phyloP scores from a whole-genome alignment of 345 rosid species.

The Aurinia saxatilis region DNA sequence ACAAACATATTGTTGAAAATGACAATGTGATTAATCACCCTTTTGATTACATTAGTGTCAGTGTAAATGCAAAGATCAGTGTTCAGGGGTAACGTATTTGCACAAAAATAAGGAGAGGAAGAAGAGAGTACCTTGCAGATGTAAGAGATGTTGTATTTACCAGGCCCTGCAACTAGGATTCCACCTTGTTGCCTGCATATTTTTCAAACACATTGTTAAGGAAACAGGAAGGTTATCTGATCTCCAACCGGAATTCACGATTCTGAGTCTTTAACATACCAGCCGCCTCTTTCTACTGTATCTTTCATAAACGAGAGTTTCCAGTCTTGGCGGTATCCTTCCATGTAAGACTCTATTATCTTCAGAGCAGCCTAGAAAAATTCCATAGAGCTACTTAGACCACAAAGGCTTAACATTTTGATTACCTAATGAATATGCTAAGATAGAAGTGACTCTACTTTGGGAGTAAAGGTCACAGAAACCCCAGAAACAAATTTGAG shows the following conservation, averaged over 20 bases:
- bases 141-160: constrained; percentile 66
- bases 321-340: constrained; percentile 96
- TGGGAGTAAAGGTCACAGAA: constrained; percentile 72
- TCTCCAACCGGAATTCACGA: neutral
- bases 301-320: constrained; percentile 75
- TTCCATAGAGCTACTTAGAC: neutral
- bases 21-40: neutral
- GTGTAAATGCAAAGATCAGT: neutral
- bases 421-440: neutral
- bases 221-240: neutral
- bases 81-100: neutral
- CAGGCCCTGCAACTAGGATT: constrained; percentile 86
- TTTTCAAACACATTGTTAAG: neutral
- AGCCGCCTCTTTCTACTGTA: constrained; percentile 79
- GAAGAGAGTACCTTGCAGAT: constrained; percentile 58
- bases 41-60: neutral
- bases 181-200: constrained; percentile 91
- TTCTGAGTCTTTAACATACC: constrained; percentile 41
- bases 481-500: constrained; percentile 71
- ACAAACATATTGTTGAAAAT: neutral
- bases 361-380: constrained; percentile 66
- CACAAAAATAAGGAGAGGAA: neutral
- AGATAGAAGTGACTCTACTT: constrained; percentile 36
- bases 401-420: neutral
- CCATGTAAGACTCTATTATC: constrained; percentile 81